A percentile compares a stretch with the other conserved stretches of the same genome.
These are phyloP conservation scores for Synchytrium microbalum DNA, from an alignment of 371 early-diverging fungal genomes.

Conservation along the genomic window DNA sequence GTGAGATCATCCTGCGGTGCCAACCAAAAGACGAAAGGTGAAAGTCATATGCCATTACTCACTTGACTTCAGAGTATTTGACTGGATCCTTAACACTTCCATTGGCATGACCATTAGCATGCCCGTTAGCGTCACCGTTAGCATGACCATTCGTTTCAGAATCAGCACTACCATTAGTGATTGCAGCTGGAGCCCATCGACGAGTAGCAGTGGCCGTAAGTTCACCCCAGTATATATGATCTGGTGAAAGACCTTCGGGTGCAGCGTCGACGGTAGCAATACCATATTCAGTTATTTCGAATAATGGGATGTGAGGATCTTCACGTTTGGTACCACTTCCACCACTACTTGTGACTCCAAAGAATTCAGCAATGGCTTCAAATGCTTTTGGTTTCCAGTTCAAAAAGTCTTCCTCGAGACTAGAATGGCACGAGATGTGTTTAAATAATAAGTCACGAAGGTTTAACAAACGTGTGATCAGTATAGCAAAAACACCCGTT, in stretches of 20 bases:
- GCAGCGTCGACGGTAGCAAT: conserved; percentile 1
- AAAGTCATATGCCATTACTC: conserved; percentile 1
- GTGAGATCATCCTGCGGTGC: neutral
- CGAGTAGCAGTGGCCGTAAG: conserved; percentile 29
- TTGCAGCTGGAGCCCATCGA: conserved; percentile 20
- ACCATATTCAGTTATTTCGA: conserved; percentile 15
- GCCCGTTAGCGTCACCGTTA: neutral
- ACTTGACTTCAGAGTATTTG: conserved; percentile 17
- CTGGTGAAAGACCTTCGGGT: neutral
- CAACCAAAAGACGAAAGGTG: neutral
- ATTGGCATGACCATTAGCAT: neutral
- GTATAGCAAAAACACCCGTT: neutral
- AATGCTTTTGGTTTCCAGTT: conserved; percentile 84
- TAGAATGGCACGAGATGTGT: conserved; percentile 15
- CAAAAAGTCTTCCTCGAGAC: conserved; percentile 90
- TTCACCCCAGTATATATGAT: conserved; percentile 35
- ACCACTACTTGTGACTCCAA: conserved; percentile 45
- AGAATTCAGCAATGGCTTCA: conserved; percentile 64
- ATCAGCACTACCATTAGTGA: neutral
- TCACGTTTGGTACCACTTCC: conserved; percentile 28
- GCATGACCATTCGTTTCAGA: neutral
- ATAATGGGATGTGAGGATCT: conserved; percentile 36
- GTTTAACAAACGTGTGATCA: neutral
- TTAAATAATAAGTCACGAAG: conserved; percentile 4
- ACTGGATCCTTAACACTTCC: conserved; percentile 10